These are phyloP conservation scores for Xylaria sp. DNA, from an alignment of 2,329 filamentous ascomycete species.

Conservation along the genomic window DNA sequence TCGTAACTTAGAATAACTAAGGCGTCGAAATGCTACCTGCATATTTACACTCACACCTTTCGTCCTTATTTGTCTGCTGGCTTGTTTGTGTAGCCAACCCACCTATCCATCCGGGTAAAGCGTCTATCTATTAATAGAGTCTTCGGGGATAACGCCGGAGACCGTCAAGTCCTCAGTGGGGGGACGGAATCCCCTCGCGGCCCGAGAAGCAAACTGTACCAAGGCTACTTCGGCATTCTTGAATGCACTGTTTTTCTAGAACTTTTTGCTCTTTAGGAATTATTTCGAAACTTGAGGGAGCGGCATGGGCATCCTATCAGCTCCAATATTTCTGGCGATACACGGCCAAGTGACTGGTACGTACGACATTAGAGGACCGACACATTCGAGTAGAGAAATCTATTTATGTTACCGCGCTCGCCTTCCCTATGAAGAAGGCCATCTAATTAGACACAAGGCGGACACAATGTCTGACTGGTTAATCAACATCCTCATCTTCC, in stretches of 20 bases:
- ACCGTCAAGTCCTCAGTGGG: not conserved
- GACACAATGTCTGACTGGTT: not conserved
- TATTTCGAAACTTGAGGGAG: too few species aligned
- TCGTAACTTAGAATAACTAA: not conserved
- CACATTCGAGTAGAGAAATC: too few species aligned
- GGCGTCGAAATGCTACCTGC: not conserved
- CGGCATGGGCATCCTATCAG: too few species aligned
- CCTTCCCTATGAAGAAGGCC: not conserved
- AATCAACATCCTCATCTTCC: slow-evolving; percentile 26
- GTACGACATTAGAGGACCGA: too few species aligned
- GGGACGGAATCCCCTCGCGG: not conserved
- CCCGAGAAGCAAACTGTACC: not conserved
- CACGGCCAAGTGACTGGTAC: too few species aligned
- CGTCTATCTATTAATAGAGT: slow-evolving; percentile 2
- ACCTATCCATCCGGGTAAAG: too few species aligned
- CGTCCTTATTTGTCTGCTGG: too few species aligned
- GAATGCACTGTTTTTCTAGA: too few species aligned
- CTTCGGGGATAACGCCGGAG: not conserved
- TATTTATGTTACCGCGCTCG: too few species aligned
- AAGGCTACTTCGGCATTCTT: too few species aligned
- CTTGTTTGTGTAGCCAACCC: not conserved
- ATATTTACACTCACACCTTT: not conserved
- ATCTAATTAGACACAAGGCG: not conserved
- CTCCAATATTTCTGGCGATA: too few species aligned
- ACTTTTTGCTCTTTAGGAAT: too few species aligned